Evolutionary conservation across 75 land plant genomes (phyloP).

Genomic region (Picea glauca): DNA sequence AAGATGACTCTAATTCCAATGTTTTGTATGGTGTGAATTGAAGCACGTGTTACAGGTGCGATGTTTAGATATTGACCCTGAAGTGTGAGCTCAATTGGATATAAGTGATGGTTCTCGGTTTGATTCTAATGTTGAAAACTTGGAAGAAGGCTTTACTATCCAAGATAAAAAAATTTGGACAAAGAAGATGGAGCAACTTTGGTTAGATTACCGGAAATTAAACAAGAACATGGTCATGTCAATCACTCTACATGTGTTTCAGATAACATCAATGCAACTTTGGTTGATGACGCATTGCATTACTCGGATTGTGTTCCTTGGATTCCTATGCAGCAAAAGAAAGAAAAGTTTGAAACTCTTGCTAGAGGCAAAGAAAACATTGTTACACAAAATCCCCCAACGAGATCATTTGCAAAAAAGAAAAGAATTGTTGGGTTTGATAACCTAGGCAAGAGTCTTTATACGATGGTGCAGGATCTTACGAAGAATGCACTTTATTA

Average conservation of each 20-base stretch:
- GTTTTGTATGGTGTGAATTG: constrained; percentile 38
- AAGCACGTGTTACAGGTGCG: constrained; percentile 27
- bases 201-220: neutral
- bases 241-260: neutral
- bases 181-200: constrained; percentile 13
- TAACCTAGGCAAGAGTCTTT: no score
- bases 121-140: constrained; percentile 71
- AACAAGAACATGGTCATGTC: neutral
- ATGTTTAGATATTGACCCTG: constrained; percentile 58
- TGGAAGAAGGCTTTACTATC: constrained; percentile 86
- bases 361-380: no score
- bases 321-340: no score
- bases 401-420: no score
- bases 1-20: constrained; percentile 17
- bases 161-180: constrained; percentile 36
- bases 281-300: neutral
- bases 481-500: no score
- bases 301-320: no score
- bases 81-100: constrained; percentile 65
- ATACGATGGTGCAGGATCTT: no score
- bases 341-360: no score
- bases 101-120: constrained; percentile 53
- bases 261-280: neutral
- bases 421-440: no score
- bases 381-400: no score